A percentile compares a stretch with the other conserved stretches of the same genome.
Conservation (phyloP, 257 asterid genomes). For the Prunella vulgaris region DNA sequence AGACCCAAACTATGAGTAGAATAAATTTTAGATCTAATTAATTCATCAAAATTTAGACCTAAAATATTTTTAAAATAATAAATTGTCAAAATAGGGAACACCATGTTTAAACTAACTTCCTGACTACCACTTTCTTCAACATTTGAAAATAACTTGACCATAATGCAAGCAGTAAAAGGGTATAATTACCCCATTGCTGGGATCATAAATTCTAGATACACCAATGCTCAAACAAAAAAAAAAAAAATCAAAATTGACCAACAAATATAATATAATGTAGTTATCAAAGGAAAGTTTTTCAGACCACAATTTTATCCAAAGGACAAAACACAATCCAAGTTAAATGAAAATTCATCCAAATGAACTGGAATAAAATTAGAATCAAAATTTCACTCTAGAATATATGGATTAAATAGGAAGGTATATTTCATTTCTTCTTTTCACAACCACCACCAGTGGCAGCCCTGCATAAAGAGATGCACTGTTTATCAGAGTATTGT, state of each 20-base stretch:
- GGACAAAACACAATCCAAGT: background rate
- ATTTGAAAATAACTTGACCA: too few species aligned
- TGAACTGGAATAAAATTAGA: background rate
- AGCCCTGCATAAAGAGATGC: slow-evolving; percentile 51
- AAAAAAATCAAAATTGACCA: too few species aligned
- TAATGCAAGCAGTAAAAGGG: background rate
- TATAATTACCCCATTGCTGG: too few species aligned
- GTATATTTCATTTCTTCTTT: slow-evolving; percentile 68
- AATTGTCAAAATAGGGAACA: too few species aligned
- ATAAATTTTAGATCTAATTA: too few species aligned
- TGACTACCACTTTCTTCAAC: too few species aligned
- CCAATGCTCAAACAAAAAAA: too few species aligned
- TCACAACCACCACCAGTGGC: slow-evolving; percentile 94
- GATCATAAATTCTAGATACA: background rate
- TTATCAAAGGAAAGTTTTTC: background rate
- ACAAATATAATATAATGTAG: background rate
- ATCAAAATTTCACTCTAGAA: slow-evolving; percentile 14
- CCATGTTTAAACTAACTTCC: too few species aligned
- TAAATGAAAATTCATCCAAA: background rate
- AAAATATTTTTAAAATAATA: too few species aligned
- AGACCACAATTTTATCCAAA: background rate
- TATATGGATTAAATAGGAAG: background rate
- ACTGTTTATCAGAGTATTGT: too few species aligned
- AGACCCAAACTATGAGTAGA: too few species aligned
- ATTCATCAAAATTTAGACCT: too few species aligned